phyloP scores from a whole-genome alignment of 2,329 filamentous ascomycete genomes.

The Penicillium hesseltinei region DNA sequence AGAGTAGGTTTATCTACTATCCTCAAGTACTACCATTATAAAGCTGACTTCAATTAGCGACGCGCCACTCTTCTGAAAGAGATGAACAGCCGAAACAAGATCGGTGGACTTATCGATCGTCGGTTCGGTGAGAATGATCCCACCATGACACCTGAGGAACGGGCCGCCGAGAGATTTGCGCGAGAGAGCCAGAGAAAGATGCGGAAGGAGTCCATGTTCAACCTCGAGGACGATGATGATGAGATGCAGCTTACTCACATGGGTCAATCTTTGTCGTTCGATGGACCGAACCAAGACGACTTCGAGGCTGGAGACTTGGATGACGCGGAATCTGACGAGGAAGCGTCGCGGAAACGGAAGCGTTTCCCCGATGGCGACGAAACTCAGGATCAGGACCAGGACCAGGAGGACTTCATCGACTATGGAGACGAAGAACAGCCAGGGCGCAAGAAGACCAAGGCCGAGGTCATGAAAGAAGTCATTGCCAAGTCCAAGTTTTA shows the following conservation, averaged over 20 bases:
- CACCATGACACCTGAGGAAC: slow-evolving; percentile 88
- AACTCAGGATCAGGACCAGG: slow-evolving; percentile 40
- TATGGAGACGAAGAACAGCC: slow-evolving; percentile 60
- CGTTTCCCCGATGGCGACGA: slow-evolving; percentile 35
- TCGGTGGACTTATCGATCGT: slow-evolving; percentile 86
- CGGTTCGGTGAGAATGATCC: slow-evolving; percentile 96
- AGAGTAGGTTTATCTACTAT: slow-evolving; percentile 53
- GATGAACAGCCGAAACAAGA: slow-evolving; percentile 84
- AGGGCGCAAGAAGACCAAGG: slow-evolving; percentile 87
- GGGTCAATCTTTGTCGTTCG: slow-evolving; percentile 70
- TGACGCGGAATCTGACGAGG: slow-evolving; percentile 49
- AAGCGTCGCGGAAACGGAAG: slow-evolving; percentile 57
- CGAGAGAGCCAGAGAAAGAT: slow-evolving; percentile 77
- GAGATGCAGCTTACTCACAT: slow-evolving; percentile 75
- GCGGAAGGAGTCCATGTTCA: slow-evolving; percentile 78
- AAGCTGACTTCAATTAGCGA: slow-evolving; percentile 51
- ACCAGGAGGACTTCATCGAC: slow-evolving; percentile 39
- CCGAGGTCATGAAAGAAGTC: slow-evolving; percentile 96
- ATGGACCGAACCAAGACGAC: slow-evolving; percentile 63
- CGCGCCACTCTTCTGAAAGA: slow-evolving; percentile 82
- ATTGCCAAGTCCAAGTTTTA: slow-evolving; percentile 95
- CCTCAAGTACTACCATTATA: neutral
- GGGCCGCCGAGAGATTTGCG: slow-evolving; percentile 86
- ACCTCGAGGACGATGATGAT: slow-evolving; percentile 80
- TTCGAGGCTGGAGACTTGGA: slow-evolving; percentile 75